Conservation (phyloP, 768 basidiomycete genomes). For the Tylopilus intermedius region DNA sequence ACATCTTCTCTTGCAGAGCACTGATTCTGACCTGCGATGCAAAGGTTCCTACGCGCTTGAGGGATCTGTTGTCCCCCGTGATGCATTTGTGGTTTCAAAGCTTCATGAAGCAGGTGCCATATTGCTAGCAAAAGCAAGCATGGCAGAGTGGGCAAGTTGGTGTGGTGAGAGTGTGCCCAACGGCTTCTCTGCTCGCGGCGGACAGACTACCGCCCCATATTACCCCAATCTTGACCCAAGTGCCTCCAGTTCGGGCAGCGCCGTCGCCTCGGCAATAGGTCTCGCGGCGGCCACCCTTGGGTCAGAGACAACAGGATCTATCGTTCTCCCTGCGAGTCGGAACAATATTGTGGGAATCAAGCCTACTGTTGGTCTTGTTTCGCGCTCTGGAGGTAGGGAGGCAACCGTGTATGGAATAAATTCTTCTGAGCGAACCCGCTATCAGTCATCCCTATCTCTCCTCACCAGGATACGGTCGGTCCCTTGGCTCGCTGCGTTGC, state of each 20-base stretch:
- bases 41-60: conserved; percentile 36
- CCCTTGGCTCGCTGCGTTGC: conserved; percentile 34
- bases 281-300: conserved; percentile 42
- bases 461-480: conserved; percentile 39
- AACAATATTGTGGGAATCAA: conserved; percentile 45
- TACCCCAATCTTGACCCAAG: conserved; percentile 38
- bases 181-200: conserved; percentile 45
- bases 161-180: conserved; percentile 32
- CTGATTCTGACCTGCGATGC: conserved; percentile 1
- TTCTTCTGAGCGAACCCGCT: neutral
- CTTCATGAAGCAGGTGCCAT: conserved; percentile 33
- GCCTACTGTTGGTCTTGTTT: conserved; percentile 40
- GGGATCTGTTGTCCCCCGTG: conserved; percentile 35
- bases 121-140: conserved; percentile 38
- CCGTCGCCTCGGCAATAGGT: conserved; percentile 40
- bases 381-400: conserved; percentile 33
- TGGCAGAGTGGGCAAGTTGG: conserved; percentile 42
- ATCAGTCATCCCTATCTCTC: conserved; percentile 44
- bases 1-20: neutral
- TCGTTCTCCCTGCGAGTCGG: conserved; percentile 38
- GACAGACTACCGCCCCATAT: conserved; percentile 40
- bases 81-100: conserved; percentile 31
- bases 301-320: conserved; percentile 46
- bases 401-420: neutral
- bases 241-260: conserved; percentile 42